These are phyloP conservation scores for Puccinia polysora DNA, from an alignment of 1,284 basidiomycete genomes.

Conservation along the genomic window DNA sequence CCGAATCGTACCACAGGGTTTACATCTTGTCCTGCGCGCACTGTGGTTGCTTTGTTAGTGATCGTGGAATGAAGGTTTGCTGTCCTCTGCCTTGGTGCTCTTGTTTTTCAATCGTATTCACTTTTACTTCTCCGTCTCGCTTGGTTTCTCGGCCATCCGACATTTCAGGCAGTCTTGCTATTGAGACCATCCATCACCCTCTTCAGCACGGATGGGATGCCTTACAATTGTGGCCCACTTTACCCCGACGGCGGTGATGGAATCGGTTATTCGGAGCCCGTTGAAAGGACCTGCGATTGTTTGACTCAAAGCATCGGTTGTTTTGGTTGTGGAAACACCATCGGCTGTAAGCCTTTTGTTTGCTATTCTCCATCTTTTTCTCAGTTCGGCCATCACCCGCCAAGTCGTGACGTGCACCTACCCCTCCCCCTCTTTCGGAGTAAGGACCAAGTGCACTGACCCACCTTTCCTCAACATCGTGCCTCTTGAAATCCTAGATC, in stretches of 20 bases:
- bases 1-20: conserved; percentile 60
- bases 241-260: conserved; percentile 54
- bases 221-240: conserved; percentile 63
- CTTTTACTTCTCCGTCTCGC: neutral
- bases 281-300: conserved; percentile 64
- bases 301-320: conserved; percentile 72
- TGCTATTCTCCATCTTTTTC: conserved; percentile 57
- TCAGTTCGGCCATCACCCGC: no score
- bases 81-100: conserved; percentile 45
- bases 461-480: neutral
- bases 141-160: neutral
- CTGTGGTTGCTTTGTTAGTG: conserved; percentile 70
- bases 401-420: conserved; percentile 27
- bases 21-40: conserved; percentile 73
- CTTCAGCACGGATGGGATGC: conserved; percentile 75
- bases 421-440: conserved; percentile 40
- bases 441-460: neutral
- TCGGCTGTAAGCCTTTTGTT: conserved; percentile 72
- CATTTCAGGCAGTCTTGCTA: conserved; percentile 67
- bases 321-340: conserved; percentile 68
- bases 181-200: conserved; percentile 74
- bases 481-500: conserved; percentile 35
- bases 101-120: neutral
- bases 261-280: conserved; percentile 57
- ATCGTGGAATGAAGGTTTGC: conserved; percentile 76